Evolutionary conservation across 2,329 filamentous ascomycete species (phyloP).

Genomic region (Pseudogymnoascus sp.): DNA sequence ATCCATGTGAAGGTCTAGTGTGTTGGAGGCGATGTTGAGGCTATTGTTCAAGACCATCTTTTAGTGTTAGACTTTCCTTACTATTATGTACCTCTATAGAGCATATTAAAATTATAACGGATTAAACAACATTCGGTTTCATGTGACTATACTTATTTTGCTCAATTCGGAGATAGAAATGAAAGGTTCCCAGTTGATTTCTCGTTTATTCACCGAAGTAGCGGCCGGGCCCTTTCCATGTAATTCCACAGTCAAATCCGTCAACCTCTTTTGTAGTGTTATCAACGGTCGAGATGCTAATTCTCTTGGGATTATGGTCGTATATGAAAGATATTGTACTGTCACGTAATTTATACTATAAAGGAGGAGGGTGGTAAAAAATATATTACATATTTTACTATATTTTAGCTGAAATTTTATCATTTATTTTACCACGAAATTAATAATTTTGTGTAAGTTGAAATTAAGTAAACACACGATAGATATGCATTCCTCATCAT

Average conservation of each 20-base stretch:
- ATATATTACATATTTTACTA: too few species aligned
- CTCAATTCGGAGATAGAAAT: neutral
- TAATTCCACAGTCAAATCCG: neutral
- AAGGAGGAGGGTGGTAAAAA: too few species aligned
- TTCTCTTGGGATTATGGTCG: too few species aligned
- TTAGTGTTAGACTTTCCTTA: neutral
- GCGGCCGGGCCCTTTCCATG: neutral
- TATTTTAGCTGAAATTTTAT: too few species aligned
- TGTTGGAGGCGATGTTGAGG: neutral
- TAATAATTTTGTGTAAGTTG: too few species aligned
- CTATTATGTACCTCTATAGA: neutral
- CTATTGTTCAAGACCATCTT: neutral
- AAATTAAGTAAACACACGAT: too few species aligned
- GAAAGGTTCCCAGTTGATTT: neutral
- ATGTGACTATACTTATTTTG: neutral
- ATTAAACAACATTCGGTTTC: neutral
- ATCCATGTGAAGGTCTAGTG: conserved; percentile 10
- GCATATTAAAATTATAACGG: neutral
- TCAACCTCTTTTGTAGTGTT: neutral
- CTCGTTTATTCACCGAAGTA: neutral
- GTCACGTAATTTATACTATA: too few species aligned
- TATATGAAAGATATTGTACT: too few species aligned
- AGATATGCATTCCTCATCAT: too few species aligned
- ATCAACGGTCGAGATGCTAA: neutral
- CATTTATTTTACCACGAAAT: too few species aligned